Evolutionary conservation across 805 yeast species (phyloP), one percentile per base, ranked within the genome.

Genomic region (Cyberlindnera maclurae): DNA sequence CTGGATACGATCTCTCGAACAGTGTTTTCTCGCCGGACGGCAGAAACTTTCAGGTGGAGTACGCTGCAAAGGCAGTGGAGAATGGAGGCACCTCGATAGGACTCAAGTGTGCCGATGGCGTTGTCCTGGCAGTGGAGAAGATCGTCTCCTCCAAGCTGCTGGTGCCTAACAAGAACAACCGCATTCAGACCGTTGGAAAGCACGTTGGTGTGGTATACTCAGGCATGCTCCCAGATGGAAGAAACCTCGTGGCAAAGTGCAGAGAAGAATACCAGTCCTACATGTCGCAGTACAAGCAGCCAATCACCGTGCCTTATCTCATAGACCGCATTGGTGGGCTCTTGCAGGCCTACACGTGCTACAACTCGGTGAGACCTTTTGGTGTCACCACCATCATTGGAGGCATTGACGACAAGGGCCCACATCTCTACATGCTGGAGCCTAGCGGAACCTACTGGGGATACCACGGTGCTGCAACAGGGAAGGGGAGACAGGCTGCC

Each of bases 401-500:
- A 37, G 98, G 98, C 49, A 77, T 85, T 35, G 97, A 90, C 59
- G 81, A 77, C 31, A 76, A 83, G 44, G 97, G 97, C 11, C 76
- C 94, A 15, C 97, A 90, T 60, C 73, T 93, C 52, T 90, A 82
- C 65, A 93, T 90, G 97, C 71, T 93, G 42, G 99, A 93, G 61
- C 98, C 99, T 52, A 84, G 94, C 60, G 99, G 99, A 45, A 70
- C 87, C 1, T 87, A 81, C 57, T 94, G 98, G 97, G 99, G 99
- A 37, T 93, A 93, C 65, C 72, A 75, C 39, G 98, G 96, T 44
- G 95, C 96, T 29, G 98, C 99, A 13, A 78, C 97, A 4, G 99
- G 99, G 47, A 93, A 90, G 62, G 99, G 99, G 34, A 79, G 97
- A 63, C 99, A 93, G 63, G 77, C 86, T n/a, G 98, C 98, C 36